A percentile compares a stretch with the other conserved stretches of the same genome.
phyloP scores from a whole-genome alignment of 2,329 filamentous ascomycete species.

The Ophiostoma ulmi region DNA sequence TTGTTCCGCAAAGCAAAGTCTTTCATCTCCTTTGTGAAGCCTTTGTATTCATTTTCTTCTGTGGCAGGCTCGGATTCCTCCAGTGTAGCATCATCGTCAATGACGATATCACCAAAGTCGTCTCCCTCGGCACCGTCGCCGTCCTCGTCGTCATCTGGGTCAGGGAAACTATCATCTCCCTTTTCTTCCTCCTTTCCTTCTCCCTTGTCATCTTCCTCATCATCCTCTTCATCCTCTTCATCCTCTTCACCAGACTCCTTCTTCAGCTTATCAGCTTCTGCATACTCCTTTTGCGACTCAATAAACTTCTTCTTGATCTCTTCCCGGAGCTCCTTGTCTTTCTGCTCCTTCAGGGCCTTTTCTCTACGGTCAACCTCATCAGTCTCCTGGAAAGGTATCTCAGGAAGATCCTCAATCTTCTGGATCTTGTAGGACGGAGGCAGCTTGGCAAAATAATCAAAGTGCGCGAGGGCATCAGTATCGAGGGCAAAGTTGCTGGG shows the following conservation, averaged over 20 bases:
- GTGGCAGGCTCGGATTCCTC: not conserved
- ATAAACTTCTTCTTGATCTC: not conserved
- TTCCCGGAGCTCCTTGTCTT: not conserved
- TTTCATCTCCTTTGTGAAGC: not conserved
- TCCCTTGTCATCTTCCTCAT: not conserved
- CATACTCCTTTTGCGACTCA: not conserved
- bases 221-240: not conserved
- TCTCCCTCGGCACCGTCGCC: constrained; percentile 1
- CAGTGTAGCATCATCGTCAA: not conserved
- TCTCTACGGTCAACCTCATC: not conserved
- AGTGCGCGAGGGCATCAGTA: not conserved
- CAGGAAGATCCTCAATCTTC: not conserved
- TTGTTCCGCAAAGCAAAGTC: not conserved
- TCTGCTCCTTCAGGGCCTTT: not conserved
- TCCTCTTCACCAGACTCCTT: not conserved
- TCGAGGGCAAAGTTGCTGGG: constrained; percentile 16
- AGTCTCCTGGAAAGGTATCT: not conserved
- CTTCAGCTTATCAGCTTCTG: not conserved
- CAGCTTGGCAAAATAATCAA: not conserved
- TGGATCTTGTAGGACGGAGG: constrained; percentile 15
- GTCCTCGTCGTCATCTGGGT: not conserved
- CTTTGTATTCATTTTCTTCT: not conserved
- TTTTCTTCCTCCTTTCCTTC: not conserved
- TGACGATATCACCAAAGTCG: constrained; percentile 13
- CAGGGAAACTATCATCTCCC: not conserved